Base-by-base conservation (phyloP, 1,139 yeast genomes). In the Eremothecium gossypii region DNA sequence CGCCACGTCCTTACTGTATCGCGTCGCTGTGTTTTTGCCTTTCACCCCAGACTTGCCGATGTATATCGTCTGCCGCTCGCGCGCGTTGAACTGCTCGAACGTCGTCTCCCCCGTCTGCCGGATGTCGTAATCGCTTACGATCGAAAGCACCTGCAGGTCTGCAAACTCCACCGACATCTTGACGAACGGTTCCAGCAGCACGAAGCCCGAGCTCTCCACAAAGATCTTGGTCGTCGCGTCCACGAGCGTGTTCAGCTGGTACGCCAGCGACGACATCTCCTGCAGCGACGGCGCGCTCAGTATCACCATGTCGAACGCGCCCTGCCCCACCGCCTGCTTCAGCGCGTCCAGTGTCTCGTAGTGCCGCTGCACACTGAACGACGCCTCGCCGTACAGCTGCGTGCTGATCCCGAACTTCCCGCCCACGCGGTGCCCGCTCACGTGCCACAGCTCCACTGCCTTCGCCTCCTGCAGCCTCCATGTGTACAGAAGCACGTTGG, bases 161-260 rank as follows among this genome's bases (percentile, higher is more conserved):
- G 57, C 39, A 40, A 47, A 39, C 42, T 58, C 51, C 46, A 54
- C 42, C 39, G 72, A 58, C 55, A 54, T 58, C 44, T 55, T 67
- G 32, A 81, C 71, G 58, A 81, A 82, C 9, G 85, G 83, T 57
- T 82, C 89, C 46, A 83, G 61, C 55, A 79, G 80, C 41, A 83
- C 74, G 57, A 75, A 82, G 6, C 85, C 85, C 1, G 85, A 76
- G 44, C 80, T 74, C 60, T 83, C 93, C 35, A 82, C 64, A 27
- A 82, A 65, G 9, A 83, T 64, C 32, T 77, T 65, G 20, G 85
- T 69, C 41, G 54, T 67, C 52, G 58, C 54, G 33, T 58, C 58
- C 29, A 71, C 46, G 26, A 68, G 45, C 1, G 66, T 56, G 10
- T 62, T 51, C 34, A 73, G 48, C 32, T 62, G 59, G 3, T 63